Evolutionary conservation across 176 grass and related monocot genomes (phyloP), one percentile per base, ranked within the genome.

Genomic region (Cenchrus purpureus): DNA sequence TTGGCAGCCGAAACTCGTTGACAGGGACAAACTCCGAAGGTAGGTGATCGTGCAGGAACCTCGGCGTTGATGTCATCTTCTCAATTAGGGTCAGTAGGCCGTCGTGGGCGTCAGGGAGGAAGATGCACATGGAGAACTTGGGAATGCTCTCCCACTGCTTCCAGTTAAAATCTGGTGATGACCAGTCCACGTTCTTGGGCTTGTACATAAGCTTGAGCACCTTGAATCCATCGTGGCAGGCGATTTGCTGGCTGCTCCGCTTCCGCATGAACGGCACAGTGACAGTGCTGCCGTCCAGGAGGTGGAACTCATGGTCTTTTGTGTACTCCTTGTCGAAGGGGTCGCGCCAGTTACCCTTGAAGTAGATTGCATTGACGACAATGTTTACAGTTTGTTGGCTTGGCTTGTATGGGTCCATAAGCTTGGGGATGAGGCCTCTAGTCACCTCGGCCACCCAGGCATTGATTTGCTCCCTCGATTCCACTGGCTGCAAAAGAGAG

Each of bases 341-440:
- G 0, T 60, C 12, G 32, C 5, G 22, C 88, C 88, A 90, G 32
- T 34, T 45, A 6, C 79, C 83, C 71, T 90, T 83, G 74, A 90
- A 86, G 79, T 90, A 90, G 66, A 90, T 79, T 7, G 88, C 88
- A n/a, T 90, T 90, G 29, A 59, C 73, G 42, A 90, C 56, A 3
- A 90, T 59, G 31, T 86, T 17, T 2, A 12, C 42, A 8, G 84
- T 90, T 25, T 6, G 0, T 2, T 2, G 0, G 1, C 49, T 2
- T 8, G 0, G 1, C 58, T 15, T 6, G 45, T 50, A 10, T 7
- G 19, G 44, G 10, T 74, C 67, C 17, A 64, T 45, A 7, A 86
- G 48, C 34, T 74, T 58, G 4, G 46, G 83, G 67, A 87, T 90
- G 4, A 90, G 74, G 17, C 74, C 79, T 43, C 70, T 51, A 2